Base-by-base conservation (phyloP, 1,139 yeast genomes). In the Meyerozyma smithsonii region DNA sequence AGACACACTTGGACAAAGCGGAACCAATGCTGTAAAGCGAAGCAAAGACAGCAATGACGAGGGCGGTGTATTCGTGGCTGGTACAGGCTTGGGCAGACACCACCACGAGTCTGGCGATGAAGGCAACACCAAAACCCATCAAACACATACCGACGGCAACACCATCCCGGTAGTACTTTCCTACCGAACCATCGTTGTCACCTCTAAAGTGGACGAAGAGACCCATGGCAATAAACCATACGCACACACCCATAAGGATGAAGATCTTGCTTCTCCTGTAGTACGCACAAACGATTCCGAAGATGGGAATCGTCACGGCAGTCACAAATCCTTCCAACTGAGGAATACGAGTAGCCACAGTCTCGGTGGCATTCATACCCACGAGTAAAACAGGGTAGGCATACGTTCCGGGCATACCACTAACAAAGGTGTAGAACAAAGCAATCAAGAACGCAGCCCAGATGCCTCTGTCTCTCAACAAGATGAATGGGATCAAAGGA, bases 381-480 rank as follows among this genome's bases (percentile, higher is more conserved):
- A 64, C 68, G 28, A 58, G 45, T 42, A 67, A 58, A 17, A 65
- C 66, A 18, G 69, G 55, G 48, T 60, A 66, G 44, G 66, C 52
- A 50, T 55, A 66, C 37, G 60, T 56, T 30, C 59, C 45, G 42
- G 62, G 67, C 45, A 66, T 56, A 34, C 58, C 53, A 48, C 51
- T 54, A 32, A 64, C 51, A 44, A 62, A 60, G 50, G 61, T 60
- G 42, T 63, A 57, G 19, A 64, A 48, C 45, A 62, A 51, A 14
- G 62, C 58, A 34, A 66, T 58, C 19, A 54, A 28, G 39, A 55
- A 51, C 12, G 62, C 49, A n/a, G 65, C 56, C 48, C 74, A 49
- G 21, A 83, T 79, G 47, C 85, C 85, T 51, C 87, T 74, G 56
- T 83, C 84, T 46, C 65, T 77, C 55, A 84, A 56, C 48, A 81